Conservation (phyloP, 495 filamentous ascomycete genomes). For the Talaromyces adpressus region DNA sequence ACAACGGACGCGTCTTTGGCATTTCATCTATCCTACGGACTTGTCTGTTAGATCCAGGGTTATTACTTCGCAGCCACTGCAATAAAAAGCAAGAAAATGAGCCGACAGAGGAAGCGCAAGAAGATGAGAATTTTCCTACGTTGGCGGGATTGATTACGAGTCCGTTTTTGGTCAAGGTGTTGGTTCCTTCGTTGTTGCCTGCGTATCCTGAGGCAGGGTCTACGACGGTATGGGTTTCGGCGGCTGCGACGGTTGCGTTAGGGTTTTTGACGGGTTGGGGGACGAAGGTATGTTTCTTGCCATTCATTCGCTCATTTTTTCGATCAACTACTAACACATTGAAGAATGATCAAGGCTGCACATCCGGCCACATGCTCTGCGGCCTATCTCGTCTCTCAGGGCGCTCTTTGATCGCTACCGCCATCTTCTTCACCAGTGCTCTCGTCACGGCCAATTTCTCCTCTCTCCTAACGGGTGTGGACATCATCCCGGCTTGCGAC, state of each 20-base stretch:
- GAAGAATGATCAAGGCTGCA: slow-evolving; percentile 48
- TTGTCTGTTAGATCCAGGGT: slow-evolving; percentile 26
- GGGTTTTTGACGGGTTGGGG: slow-evolving; percentile 49
- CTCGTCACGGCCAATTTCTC: slow-evolving; percentile 41
- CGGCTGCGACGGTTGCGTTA: slow-evolving; percentile 30
- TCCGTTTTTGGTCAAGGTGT: slow-evolving; percentile 28
- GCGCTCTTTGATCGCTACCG: slow-evolving; percentile 46
- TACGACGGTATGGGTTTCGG: slow-evolving; percentile 20
- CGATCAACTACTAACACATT: slow-evolving; percentile 1
- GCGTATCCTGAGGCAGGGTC: slow-evolving; percentile 21
- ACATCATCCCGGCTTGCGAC: slow-evolving; percentile 30
- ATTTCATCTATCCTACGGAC: slow-evolving; percentile 43
- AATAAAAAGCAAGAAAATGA: background rate
- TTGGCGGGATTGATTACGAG: slow-evolving; percentile 42
- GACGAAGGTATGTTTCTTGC: slow-evolving; percentile 36
- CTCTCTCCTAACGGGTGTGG: slow-evolving; percentile 10
- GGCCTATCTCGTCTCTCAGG: slow-evolving; percentile 45
- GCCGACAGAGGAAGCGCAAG: background rate
- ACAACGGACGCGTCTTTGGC: slow-evolving; percentile 50
- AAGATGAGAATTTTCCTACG: slow-evolving; percentile 36
- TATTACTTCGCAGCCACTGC: background rate
- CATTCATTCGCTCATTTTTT: too few relatives aligned
- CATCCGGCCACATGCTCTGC: slow-evolving; percentile 57
- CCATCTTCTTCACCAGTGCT: slow-evolving; percentile 47
- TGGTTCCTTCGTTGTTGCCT: slow-evolving; percentile 40